These are phyloP conservation scores for Debaryomyces tyrocola DNA, from an alignment of 805 yeast genomes.

Conservation along the genomic window DNA sequence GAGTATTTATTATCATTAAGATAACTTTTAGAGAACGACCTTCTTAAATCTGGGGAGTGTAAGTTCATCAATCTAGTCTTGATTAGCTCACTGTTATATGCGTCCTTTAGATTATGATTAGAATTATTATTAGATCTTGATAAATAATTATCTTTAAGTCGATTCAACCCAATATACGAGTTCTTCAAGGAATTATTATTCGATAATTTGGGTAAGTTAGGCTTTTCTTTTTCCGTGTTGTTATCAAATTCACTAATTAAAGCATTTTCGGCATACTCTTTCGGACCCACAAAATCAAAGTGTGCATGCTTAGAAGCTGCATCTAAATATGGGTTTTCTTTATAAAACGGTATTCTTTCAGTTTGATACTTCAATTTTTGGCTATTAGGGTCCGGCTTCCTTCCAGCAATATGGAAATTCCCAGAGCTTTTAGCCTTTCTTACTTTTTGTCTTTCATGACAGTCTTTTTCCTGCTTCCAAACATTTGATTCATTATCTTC, in stretches of 20 bases:
- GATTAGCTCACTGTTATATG: conserved; percentile 9
- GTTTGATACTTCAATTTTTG: conserved; percentile 14
- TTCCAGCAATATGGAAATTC: conserved; percentile 19
- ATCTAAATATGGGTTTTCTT: conserved; percentile 28
- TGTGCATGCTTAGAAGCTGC: background rate
- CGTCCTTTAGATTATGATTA: conserved; percentile 17
- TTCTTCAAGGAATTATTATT: conserved; percentile 26
- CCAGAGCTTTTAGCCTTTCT: conserved; percentile 38
- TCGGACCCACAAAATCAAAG: background rate
- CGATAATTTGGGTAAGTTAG: conserved; percentile 36
- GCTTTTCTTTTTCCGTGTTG: conserved; percentile 17
- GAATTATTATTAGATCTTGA: conserved; percentile 19
- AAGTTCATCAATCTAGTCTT: conserved; percentile 14
- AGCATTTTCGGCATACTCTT: background rate
- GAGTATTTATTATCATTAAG: conserved; percentile 3
- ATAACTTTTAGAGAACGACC: conserved; percentile 9
- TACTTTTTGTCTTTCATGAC: conserved; percentile 7
- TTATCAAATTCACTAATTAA: background rate
- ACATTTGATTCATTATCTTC: conserved; percentile 1
- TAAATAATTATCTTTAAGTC: conserved; percentile 32
- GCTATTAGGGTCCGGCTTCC: background rate
- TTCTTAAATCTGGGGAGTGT: conserved; percentile 25
- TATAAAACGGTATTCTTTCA: conserved; percentile 22
- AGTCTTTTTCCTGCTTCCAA: background rate
- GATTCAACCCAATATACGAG: conserved; percentile 39